phyloP scores from a whole-genome alignment of 2,329 filamentous ascomycete species.

The Colletotrichum liaoningense region DNA sequence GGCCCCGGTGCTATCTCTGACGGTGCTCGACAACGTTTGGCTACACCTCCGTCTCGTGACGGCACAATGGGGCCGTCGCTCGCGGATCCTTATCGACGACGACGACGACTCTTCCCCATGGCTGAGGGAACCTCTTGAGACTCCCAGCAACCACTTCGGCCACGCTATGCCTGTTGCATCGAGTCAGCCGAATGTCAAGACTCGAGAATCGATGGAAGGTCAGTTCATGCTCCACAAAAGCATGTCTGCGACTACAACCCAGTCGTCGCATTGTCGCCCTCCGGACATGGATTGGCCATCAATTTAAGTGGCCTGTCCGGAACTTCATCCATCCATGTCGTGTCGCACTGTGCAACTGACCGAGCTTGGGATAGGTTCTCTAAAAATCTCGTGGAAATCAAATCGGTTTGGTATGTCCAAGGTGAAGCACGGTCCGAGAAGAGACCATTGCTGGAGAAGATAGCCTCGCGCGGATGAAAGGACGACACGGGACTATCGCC shows the following conservation, averaged over 20 bases:
- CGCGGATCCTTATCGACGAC: conserved; percentile 32
- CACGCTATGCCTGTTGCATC: conserved; percentile 19
- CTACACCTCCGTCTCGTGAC: conserved; percentile 23
- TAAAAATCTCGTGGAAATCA: neutral
- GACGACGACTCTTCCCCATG: neutral
- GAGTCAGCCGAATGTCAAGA: conserved; percentile 27
- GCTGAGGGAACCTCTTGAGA: conserved; percentile 9
- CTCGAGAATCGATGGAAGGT: conserved; percentile 6
- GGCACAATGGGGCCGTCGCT: conserved; percentile 8
- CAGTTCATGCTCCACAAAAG: conserved; percentile 23
- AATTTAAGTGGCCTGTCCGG: neutral
- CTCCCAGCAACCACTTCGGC: neutral
- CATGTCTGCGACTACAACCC: conserved; percentile 17
- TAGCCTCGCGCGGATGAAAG: conserved; percentile 3
- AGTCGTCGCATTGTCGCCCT: conserved; percentile 16
- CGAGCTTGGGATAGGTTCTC: neutral
- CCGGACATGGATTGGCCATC: conserved; percentile 19
- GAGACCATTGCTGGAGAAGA: neutral
- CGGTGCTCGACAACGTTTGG: conserved; percentile 16
- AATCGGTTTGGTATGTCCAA: neutral
- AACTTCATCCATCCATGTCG: neutral
- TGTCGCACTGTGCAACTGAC: conserved; percentile 15
- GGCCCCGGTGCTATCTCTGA: conserved; percentile 16
- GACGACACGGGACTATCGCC: neutral
- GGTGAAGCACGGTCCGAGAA: neutral